These are phyloP conservation scores for Alternaria hordeiaustralica DNA, from an alignment of 2,329 filamentous ascomycete species.

Conservation along the genomic window DNA sequence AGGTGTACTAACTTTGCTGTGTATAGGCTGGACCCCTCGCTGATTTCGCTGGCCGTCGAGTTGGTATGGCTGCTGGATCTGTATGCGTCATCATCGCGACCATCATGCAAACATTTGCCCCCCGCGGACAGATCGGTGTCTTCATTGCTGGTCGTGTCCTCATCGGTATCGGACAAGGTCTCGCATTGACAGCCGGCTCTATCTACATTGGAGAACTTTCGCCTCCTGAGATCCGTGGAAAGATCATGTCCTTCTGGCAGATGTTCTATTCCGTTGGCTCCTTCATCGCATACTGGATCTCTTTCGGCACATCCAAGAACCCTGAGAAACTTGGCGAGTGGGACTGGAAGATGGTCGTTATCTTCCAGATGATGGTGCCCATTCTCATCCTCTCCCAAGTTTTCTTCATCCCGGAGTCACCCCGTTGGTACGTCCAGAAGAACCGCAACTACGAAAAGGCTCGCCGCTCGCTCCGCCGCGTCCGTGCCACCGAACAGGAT, in stretches of 20 bases:
- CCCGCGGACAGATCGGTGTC: constrained; percentile 63
- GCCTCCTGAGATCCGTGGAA: constrained; percentile 68
- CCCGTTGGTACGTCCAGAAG: constrained; percentile 71
- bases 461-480: constrained; percentile 61
- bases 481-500: constrained; percentile 69
- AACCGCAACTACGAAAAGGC: constrained; percentile 67
- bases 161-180: constrained; percentile 73
- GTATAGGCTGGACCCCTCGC: constrained; percentile 64
- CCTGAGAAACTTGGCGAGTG: constrained; percentile 66
- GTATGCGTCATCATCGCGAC: constrained; percentile 71
- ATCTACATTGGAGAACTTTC: constrained; percentile 75
- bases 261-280: constrained; percentile 70
- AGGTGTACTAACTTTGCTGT: neutral
- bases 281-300: constrained; percentile 69
- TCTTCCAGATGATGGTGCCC: constrained; percentile 75
- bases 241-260: constrained; percentile 74
- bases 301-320: constrained; percentile 67
- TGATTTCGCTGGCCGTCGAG: constrained; percentile 67
- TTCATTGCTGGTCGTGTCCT: constrained; percentile 74
- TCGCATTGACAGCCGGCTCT: constrained; percentile 70
- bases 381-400: constrained; percentile 66
- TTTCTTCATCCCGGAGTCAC: constrained; percentile 69
- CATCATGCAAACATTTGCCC: constrained; percentile 71
- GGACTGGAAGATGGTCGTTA: constrained; percentile 76
- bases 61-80: constrained; percentile 70